A percentile compares a stretch with the other conserved stretches of the same genome.
Evolutionary conservation across 805 yeast species (phyloP).

Genomic region (Nakazawaea anatomiae): DNA sequence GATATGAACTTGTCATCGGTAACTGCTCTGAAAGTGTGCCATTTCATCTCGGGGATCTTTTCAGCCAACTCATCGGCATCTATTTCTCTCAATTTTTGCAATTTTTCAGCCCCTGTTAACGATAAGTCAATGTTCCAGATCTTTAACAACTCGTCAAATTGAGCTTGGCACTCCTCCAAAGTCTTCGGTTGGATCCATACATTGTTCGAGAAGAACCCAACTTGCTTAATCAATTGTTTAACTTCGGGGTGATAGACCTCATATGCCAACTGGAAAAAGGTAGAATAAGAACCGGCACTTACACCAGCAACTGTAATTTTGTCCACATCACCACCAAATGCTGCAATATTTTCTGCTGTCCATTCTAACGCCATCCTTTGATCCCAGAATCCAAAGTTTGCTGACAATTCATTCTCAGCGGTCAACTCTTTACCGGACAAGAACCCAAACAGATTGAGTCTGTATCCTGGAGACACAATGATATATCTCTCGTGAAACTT

Average conservation of each 20-base stretch:
- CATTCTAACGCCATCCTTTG: constrained; percentile 42
- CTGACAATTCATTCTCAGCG: constrained; percentile 19
- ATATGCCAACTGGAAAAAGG: constrained; percentile 35
- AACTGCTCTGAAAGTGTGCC: constrained; percentile 34
- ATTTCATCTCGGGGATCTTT: constrained; percentile 20
- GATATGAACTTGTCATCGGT: constrained; percentile 33
- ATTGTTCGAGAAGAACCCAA: constrained; percentile 29
- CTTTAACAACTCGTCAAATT: constrained; percentile 29
- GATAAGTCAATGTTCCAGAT: constrained; percentile 17
- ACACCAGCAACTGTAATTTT: constrained; percentile 39
- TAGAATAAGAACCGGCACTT: constrained; percentile 41
- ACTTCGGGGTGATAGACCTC: constrained; percentile 35
- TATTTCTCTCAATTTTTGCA: constrained; percentile 11
- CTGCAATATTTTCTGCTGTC: constrained; percentile 33
- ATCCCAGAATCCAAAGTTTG: constrained; percentile 40
- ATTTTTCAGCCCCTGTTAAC: constrained; percentile 14
- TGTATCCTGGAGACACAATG: constrained; percentile 32
- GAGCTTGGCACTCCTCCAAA: constrained; percentile 28
- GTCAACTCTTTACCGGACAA: constrained; percentile 30
- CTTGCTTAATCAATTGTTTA: constrained; percentile 33
- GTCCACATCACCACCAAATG: constrained; percentile 42
- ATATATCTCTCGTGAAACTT: constrained; percentile 27
- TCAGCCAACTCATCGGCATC: constrained; percentile 16
- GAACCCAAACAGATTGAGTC: constrained; percentile 34
- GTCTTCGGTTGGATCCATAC: constrained; percentile 35